Percentiles rank a stretch among this genome's conserved stretches.
Evolutionary conservation across 805 yeast species (phyloP).

Genomic region (Sungouiella blattae): DNA sequence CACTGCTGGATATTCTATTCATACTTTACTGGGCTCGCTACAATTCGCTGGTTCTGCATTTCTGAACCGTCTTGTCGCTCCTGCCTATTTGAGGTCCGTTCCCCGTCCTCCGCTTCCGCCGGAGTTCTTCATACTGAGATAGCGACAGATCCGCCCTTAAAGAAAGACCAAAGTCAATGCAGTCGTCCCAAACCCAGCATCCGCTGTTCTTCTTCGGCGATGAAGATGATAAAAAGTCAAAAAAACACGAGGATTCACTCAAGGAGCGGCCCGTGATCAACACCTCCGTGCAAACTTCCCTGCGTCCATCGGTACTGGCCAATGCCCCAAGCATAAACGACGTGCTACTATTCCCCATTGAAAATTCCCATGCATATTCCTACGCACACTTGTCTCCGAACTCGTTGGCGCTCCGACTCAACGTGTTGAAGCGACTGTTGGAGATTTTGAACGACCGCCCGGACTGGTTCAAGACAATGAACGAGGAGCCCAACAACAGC

Average conservation of each 20-base stretch:
- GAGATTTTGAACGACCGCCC: constrained; percentile 71
- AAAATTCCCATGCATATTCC: constrained; percentile 80
- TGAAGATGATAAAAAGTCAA: constrained; percentile 14
- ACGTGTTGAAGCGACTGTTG: constrained; percentile 70
- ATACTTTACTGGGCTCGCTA: too few relatives aligned
- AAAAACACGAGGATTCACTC: background rate
- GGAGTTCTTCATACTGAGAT: too few relatives aligned
- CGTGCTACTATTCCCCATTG: constrained; percentile 64
- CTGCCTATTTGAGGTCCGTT: too few relatives aligned
- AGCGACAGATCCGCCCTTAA: too few relatives aligned
- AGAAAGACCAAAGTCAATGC: too few relatives aligned
- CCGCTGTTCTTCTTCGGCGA: constrained; percentile 13
- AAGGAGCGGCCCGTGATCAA: constrained; percentile 1
- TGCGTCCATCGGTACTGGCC: too few relatives aligned
- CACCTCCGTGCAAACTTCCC: background rate
- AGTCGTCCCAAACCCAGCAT: constrained; percentile 3
- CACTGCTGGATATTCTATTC: too few relatives aligned
- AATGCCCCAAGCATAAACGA: constrained; percentile 23
- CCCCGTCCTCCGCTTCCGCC: too few relatives aligned
- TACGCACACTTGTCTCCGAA: constrained; percentile 81
- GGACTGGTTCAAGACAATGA: constrained; percentile 29
- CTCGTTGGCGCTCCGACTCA: constrained; percentile 70
- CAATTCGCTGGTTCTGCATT: too few relatives aligned
- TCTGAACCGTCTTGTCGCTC: too few relatives aligned
- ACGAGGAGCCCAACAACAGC: constrained; percentile 6